Evolutionary conservation across 306 rosid genomes (phyloP).

Genomic region (Prunus fruticosa): DNA sequence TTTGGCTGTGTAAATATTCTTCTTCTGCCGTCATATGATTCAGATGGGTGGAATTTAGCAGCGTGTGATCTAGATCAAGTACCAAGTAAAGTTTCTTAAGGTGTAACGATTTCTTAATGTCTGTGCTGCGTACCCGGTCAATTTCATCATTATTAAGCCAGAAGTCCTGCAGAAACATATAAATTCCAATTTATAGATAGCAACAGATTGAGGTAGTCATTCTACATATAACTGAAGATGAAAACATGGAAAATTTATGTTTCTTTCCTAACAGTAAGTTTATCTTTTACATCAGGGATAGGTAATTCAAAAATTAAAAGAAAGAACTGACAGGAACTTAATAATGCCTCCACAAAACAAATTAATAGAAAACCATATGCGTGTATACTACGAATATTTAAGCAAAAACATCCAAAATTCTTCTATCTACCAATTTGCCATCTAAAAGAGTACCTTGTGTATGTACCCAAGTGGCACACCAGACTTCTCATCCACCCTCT

Average conservation of each 20-base stretch:
- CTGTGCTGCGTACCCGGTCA: conserved; percentile 56
- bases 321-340: background rate
- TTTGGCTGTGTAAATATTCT: conserved; percentile 50
- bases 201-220: background rate
- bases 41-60: conserved; percentile 69
- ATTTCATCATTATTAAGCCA: conserved; percentile 77
- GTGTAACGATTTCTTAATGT: conserved; percentile 54
- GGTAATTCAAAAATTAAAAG: background rate
- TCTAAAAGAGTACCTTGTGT: conserved; percentile 59
- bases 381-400: background rate
- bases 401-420: background rate
- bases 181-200: background rate
- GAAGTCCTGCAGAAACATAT: conserved; percentile 53
- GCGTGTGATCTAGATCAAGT: conserved; percentile 90
- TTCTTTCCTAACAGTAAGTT: background rate
- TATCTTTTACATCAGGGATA: background rate
- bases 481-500: conserved; percentile 59
- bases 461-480: conserved; percentile 82
- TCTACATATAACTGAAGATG: background rate
- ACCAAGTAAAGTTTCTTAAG: conserved; percentile 69
- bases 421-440: background rate
- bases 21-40: conserved; percentile 54
- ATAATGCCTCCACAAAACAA: background rate
- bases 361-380: background rate
- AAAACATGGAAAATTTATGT: background rate